These are phyloP conservation scores for Colletotrichum sidae DNA, from an alignment of 2,329 filamentous ascomycete species.

Conservation along the genomic window DNA sequence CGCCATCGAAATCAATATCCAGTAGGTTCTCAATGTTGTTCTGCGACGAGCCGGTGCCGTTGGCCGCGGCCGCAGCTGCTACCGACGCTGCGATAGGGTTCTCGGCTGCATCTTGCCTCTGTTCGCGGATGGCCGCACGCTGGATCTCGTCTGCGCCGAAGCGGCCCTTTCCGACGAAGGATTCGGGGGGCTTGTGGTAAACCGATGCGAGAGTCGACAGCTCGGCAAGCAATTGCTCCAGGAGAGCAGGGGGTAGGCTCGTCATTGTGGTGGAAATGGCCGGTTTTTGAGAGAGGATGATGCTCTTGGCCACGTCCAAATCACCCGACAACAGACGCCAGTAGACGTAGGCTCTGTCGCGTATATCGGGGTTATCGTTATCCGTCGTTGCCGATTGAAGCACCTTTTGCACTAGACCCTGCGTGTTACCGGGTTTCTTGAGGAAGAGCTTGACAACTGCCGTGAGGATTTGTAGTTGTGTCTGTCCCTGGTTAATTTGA, in stretches of 20 bases:
- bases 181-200: conserved; percentile 97
- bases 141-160: conserved; percentile 96
- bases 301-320: conserved; percentile 86
- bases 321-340: conserved; percentile 97
- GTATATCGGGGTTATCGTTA: conserved; percentile 97
- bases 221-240: conserved; percentile 91
- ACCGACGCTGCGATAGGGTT: conserved; percentile 93
- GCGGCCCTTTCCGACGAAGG: conserved; percentile 95
- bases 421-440: conserved; percentile 93
- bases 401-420: conserved; percentile 92
- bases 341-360: conserved; percentile 97
- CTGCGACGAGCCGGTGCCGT: conserved; percentile 65
- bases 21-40: conserved; percentile 93
- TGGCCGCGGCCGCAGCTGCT: conserved; percentile 73
- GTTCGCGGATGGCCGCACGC: conserved; percentile 95
- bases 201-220: conserved; percentile 96
- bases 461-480: conserved; percentile 97
- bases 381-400: conserved; percentile 92
- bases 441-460: conserved; percentile 97
- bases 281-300: conserved; percentile 93
- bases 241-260: conserved; percentile 82
- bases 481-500: conserved; percentile 61
- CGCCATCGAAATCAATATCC: conserved; percentile 96
- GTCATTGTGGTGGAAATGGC: conserved; percentile 95
- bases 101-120: conserved; percentile 89